These are phyloP conservation scores for Epithele typhae DNA, from an alignment of 768 basidiomycete genomes.

Conservation along the genomic window DNA sequence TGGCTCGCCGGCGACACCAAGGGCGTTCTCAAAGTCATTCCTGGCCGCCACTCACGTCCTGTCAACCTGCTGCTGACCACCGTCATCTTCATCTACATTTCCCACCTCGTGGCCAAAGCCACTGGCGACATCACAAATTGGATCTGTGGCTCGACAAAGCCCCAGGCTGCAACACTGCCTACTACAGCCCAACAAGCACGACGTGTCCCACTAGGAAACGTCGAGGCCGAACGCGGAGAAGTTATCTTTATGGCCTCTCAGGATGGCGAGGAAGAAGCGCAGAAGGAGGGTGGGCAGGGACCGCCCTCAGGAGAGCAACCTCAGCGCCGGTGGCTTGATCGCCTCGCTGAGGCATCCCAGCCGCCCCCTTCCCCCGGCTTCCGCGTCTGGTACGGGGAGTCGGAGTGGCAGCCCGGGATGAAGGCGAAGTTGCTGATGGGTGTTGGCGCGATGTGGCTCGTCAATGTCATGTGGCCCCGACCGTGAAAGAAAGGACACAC, in stretches of 20 bases:
- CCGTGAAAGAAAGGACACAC: too few relatives aligned
- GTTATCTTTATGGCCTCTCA: slow-evolving; percentile 22
- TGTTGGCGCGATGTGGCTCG: slow-evolving; percentile 52
- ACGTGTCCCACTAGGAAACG: not conserved
- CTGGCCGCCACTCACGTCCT: slow-evolving; percentile 68
- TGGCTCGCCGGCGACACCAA: slow-evolving; percentile 86
- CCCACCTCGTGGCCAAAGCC: slow-evolving; percentile 71
- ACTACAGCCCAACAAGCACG: slow-evolving; percentile 9
- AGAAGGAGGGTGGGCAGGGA: slow-evolving; percentile 31
- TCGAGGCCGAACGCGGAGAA: slow-evolving; percentile 13
- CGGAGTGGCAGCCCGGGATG: slow-evolving; percentile 36
- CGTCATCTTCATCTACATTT: slow-evolving; percentile 76
- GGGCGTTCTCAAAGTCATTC: slow-evolving; percentile 74
- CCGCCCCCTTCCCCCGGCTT: slow-evolving; percentile 21
- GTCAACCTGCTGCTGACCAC: slow-evolving; percentile 76
- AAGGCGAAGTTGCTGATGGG: slow-evolving; percentile 39
- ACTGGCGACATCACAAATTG: slow-evolving; percentile 65
- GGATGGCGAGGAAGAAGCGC: slow-evolving; percentile 3
- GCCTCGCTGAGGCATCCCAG: slow-evolving; percentile 35
- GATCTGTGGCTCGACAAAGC: slow-evolving; percentile 40
- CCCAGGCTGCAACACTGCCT: slow-evolving; percentile 19
- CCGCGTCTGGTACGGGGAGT: slow-evolving; percentile 27
- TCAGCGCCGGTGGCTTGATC: slow-evolving; percentile 46
- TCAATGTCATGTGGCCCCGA: slow-evolving; percentile 58
- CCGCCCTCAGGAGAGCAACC: slow-evolving; percentile 37